Evolutionary conservation across 139 green algal species (phyloP).

Genomic region (Dunaliella primolecta): DNA sequence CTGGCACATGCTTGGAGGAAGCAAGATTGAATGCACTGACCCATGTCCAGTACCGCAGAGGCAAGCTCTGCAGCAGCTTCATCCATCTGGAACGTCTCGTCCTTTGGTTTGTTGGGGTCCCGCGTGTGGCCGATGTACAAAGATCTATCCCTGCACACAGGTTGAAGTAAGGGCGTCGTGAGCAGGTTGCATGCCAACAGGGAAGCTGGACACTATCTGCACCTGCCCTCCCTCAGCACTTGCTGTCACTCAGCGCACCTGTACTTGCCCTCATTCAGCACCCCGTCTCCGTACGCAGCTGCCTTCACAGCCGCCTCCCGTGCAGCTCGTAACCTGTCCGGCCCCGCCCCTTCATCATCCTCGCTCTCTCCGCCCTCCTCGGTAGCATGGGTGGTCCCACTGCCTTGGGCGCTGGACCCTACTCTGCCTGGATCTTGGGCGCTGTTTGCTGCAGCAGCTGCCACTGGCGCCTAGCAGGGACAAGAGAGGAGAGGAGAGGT

Average conservation of each 20-base stretch:
- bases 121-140: slow-evolving; percentile 42
- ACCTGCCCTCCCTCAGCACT: no score
- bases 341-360: slow-evolving; percentile 7
- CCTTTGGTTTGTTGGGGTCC: slow-evolving; percentile 22
- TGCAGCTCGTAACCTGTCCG: slow-evolving; percentile 8
- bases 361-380: neutral
- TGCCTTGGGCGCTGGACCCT: neutral
- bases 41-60: slow-evolving; percentile 72
- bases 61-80: slow-evolving; percentile 41
- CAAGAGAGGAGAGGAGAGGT: no score
- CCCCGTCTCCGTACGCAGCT: slow-evolving; percentile 21
- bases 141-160: slow-evolving; percentile 2
- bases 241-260: slow-evolving; percentile 3
- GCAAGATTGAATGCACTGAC: no score
- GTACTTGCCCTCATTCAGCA: slow-evolving; percentile 25
- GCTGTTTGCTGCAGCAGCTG: neutral
- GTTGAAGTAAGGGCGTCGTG: no score
- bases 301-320: slow-evolving; percentile 20
- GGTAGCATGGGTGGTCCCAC: neutral
- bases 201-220: no score
- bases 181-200: no score
- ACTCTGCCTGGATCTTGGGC: neutral
- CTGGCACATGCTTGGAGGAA: no score
- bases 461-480: no score
- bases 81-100: slow-evolving; percentile 46